Evolutionary conservation across 139 green algal genomes (phyloP).

Genomic region (Coelastrella sp.): DNA sequence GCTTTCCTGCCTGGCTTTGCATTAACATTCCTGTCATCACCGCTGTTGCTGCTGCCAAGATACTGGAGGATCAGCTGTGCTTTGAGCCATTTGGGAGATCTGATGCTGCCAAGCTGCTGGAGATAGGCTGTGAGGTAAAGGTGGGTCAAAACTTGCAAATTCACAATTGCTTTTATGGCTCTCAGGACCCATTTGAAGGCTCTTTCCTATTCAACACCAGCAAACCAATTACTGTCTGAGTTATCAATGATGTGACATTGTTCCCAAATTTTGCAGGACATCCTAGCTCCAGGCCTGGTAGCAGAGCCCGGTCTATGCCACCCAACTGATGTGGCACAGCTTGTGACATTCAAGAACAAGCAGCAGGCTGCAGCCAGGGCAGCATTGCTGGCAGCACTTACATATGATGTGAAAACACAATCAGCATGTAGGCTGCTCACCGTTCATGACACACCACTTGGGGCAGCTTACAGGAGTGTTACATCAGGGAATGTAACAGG

Average conservation of each 20-base stretch:
- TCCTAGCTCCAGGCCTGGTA: not conserved
- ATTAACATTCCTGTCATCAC: constrained; percentile 15
- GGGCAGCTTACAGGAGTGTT: constrained; percentile 13
- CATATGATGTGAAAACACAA: not conserved
- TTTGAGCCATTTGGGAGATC: constrained; percentile 40
- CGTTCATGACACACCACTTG: not conserved
- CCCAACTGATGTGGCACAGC: not conserved
- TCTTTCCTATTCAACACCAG: too few relatives aligned
- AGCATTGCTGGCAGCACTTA: constrained; percentile 27
- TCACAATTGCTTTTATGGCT: too few relatives aligned
- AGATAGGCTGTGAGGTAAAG: constrained; percentile 30
- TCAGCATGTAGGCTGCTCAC: constrained; percentile 9
- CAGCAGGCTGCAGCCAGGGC: constrained; percentile 15
- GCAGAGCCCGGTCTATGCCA: not conserved
- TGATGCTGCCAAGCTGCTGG: constrained; percentile 31
- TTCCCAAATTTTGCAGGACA: not conserved
- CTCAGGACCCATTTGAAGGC: not conserved
- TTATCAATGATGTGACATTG: too few relatives aligned
- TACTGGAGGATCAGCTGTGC: constrained; percentile 38
- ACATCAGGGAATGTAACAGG: not conserved
- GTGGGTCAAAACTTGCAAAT: not conserved
- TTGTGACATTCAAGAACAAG: constrained; percentile 23
- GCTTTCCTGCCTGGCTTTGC: constrained; percentile 3
- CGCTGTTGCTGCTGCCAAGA: constrained; percentile 14
- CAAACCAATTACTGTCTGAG: too few relatives aligned